A percentile compares a stretch with the other conserved stretches of the same genome.
Evolutionary conservation across 2,329 filamentous ascomycete genomes (phyloP).

Genomic region (Ceratocystis variospora): DNA sequence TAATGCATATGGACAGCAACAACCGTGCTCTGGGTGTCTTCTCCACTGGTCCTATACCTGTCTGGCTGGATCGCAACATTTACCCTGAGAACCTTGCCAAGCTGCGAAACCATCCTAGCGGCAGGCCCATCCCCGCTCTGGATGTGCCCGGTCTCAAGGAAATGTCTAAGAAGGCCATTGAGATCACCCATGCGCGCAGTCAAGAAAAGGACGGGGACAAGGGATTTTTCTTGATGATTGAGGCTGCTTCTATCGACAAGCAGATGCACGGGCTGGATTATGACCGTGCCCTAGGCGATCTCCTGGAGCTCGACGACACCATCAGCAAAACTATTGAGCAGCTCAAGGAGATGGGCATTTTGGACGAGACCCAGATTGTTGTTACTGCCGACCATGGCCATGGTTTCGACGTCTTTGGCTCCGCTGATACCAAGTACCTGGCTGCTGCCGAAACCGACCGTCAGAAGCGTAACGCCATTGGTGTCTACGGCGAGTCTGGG

Average conservation of each 20-base stretch:
- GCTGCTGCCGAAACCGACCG: conserved; percentile 50
- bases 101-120: conserved; percentile 55
- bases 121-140: conserved; percentile 48
- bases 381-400: conserved; percentile 84
- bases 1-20: conserved; percentile 42
- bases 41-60: conserved; percentile 58
- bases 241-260: conserved; percentile 77
- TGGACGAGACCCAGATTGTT: conserved; percentile 64
- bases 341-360: conserved; percentile 49
- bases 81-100: conserved; percentile 55
- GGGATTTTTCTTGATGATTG: conserved; percentile 79
- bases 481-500: conserved; percentile 59
- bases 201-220: conserved; percentile 34
- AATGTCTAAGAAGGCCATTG: conserved; percentile 78
- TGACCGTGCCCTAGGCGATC: conserved; percentile 69
- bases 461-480: conserved; percentile 60
- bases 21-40: conserved; percentile 65
- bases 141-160: conserved; percentile 76
- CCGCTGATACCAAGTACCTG: conserved; percentile 67
- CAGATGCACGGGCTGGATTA: conserved; percentile 81
- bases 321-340: conserved; percentile 60
- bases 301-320: conserved; percentile 76
- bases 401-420: conserved; percentile 76
- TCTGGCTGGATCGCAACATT: conserved; percentile 77
- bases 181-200: conserved; percentile 55